Evolutionary conservation across 441 rosid species (phyloP).

Genomic region (Populus hybrid): DNA sequence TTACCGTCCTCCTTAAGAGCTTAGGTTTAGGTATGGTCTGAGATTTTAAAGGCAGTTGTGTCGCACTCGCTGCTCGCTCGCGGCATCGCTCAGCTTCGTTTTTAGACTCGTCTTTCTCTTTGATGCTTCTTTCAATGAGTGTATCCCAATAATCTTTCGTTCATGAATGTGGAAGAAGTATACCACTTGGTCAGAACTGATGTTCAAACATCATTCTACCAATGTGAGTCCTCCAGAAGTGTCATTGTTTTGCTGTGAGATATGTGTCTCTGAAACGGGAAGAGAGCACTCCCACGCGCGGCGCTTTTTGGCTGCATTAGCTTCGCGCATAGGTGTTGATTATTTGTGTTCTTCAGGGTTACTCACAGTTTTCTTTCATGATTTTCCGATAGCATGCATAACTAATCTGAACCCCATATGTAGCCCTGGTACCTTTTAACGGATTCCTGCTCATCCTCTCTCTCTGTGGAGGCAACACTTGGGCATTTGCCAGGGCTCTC

Average conservation of each 20-base stretch:
- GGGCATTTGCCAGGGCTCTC: constrained; percentile 30
- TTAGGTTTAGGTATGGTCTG: constrained; percentile 18
- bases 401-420: constrained; percentile 5
- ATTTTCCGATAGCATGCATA: constrained; percentile 16
- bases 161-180: constrained; percentile 15
- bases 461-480: constrained; percentile 19
- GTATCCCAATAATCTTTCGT: constrained; percentile 14
- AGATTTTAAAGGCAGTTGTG: constrained; percentile 13
- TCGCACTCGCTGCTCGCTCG: no score
- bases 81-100: no score
- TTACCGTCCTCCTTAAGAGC: constrained; percentile 21
- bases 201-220: constrained; percentile 7
- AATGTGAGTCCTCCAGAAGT: constrained; percentile 10
- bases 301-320: constrained; percentile 24
- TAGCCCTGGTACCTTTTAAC: constrained; percentile 10
- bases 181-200: constrained; percentile 5
- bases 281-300: constrained; percentile 3
- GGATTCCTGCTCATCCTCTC: no score
- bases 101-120: constrained; percentile 18
- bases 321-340: constrained; percentile 28
- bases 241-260: constrained; percentile 13
- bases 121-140: constrained; percentile 16
- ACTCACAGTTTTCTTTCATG: constrained; percentile 21
- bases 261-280: constrained; percentile 11
- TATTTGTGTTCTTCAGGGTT: constrained; percentile 23